Evolutionary conservation across 305 asterid genomes (phyloP), one percentile per base, ranked within the genome.

Genomic region (Solanum hybrid): DNA sequence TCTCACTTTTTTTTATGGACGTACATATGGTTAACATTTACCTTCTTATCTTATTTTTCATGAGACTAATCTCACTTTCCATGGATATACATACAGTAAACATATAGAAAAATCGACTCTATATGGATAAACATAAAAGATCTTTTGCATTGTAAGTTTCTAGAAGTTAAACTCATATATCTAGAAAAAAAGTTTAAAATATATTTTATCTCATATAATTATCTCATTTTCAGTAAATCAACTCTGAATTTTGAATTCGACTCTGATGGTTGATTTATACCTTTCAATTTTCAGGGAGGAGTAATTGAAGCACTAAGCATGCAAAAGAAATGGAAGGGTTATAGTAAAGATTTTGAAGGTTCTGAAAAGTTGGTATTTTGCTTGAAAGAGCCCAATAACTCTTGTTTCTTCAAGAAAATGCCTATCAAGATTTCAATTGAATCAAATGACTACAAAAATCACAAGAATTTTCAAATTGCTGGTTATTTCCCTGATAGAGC

Each of bases 271-370:
- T 82, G 40, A 51, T 32, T 51, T 0, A 15, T 82, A 27, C 72
- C 72, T 82, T 82, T 84, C 6, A 84, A 29, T 84, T 84, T 88
- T 73, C 90, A 95, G 98, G 97, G 95, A 42, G 94, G 94, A 19
- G 92, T 94, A 7, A 93, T 96, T 34, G 98, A 96, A 88, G 99
- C 98, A 45, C 80, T 96, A 60, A 95, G 95, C 91, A 87, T 94
- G 31, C 88, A 91, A 10, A 94, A 92, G 90, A 89, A 92, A 87
- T 96, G 98, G 99, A 95, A 88, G 76, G 99, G 98, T 10, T 94
- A 87, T 87, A 89, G 73, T 35, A 66, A 82, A 14, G 95, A 94
- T 45, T 91, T 91, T 37, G 91, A 93, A 26, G 96, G 97, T 87
- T 91, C 95, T 10, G 90, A 91, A 12, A 92, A 94, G 91, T 92